These are phyloP conservation scores for Schizophyllum commune DNA, from an alignment of 1,284 basidiomycete species.

Conservation along the genomic window DNA sequence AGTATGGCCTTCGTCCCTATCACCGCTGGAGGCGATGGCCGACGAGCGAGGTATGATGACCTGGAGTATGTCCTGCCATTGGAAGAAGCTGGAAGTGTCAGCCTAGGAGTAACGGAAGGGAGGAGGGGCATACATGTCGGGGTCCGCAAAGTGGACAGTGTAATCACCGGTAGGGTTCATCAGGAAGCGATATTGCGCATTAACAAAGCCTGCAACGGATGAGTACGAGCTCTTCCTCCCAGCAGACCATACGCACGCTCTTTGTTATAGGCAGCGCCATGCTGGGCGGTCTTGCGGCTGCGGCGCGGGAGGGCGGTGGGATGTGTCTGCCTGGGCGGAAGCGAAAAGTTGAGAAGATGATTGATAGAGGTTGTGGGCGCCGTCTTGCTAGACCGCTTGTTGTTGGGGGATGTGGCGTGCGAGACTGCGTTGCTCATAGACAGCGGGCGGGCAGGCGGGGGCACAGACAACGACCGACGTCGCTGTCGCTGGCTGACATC, in stretches of 20 bases:
- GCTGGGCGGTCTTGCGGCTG: conserved; percentile 58
- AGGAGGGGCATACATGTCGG: conserved; percentile 68
- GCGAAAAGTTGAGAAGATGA: conserved; percentile 78
- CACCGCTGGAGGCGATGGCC: conserved; percentile 41
- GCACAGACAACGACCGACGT: conserved; percentile 2
- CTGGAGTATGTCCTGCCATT: conserved; percentile 96
- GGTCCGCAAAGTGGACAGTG: conserved; percentile 92
- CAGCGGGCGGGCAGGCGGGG: conserved; percentile 9
- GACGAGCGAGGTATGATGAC: conserved; percentile 84
- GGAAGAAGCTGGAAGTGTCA: conserved; percentile 61
- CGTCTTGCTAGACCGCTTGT: conserved; percentile 58
- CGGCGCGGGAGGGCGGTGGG: conserved; percentile 57
- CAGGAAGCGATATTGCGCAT: conserved; percentile 90
- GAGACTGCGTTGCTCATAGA: conserved; percentile 32
- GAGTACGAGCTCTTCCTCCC: conserved; percentile 1
- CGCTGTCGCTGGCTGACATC: neutral
- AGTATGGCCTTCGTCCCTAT: conserved; percentile 51
- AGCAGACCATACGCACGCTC: conserved; percentile 57
- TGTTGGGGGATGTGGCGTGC: conserved; percentile 26
- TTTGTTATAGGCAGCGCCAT: conserved; percentile 68
- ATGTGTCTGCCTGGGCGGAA: conserved; percentile 68
- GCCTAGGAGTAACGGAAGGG: conserved; percentile 9
- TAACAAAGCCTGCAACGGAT: conserved; percentile 65
- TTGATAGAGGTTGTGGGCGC: conserved; percentile 56
- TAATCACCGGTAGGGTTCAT: conserved; percentile 90